Evolutionary conservation across 208 protist species (phyloP).

Genomic region (Trypanosoma melophagium): DNA sequence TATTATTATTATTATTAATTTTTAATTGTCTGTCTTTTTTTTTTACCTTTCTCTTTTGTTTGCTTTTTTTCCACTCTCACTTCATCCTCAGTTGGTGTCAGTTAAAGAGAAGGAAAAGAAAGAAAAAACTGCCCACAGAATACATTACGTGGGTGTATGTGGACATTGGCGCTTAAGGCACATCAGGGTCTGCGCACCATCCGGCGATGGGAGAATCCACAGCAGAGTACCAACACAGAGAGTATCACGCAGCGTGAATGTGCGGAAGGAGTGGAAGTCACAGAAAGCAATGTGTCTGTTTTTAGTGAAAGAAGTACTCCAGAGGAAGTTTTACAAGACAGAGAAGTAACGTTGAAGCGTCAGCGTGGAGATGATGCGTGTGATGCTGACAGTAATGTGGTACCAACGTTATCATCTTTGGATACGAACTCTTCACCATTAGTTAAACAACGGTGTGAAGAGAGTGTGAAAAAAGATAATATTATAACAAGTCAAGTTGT

Average conservation of each 20-base stretch:
- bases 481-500: no score
- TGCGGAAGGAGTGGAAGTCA: no score
- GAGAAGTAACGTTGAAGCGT: background rate
- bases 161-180: slow-evolving; percentile 1
- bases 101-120: slow-evolving; percentile 3
- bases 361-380: background rate
- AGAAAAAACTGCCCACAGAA: background rate
- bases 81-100: background rate
- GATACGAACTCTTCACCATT: no score
- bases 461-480: no score
- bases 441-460: no score
- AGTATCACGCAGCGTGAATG: background rate
- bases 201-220: background rate
- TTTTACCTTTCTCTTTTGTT: slow-evolving; percentile 12
- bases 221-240: background rate
- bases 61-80: background rate
- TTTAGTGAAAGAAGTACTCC: no score
- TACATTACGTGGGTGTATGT: slow-evolving; percentile 7
- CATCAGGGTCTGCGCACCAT: slow-evolving; percentile 16
- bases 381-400: background rate
- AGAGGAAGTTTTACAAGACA: background rate
- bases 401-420: no score
- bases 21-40: background rate
- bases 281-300: no score
- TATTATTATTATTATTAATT: background rate